Base-by-base conservation (phyloP, 2,329 filamentous ascomycete species). In the Diaporthe eres region DNA sequence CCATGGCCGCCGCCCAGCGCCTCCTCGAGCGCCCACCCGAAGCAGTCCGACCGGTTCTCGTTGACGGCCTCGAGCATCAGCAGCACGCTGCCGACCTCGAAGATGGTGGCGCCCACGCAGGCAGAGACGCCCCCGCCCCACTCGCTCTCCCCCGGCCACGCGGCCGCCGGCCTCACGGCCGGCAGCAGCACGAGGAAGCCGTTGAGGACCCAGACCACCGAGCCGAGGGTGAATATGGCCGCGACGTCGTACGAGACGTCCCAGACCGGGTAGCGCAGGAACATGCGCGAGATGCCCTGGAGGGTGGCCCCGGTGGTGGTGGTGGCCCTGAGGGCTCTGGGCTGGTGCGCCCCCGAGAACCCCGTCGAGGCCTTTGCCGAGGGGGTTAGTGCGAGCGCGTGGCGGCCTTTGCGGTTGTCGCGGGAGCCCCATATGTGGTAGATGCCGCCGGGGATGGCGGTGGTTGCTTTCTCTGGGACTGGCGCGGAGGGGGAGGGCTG, bases 31-130 rank as follows among this genome's bases (percentile, higher is more conserved):
- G 92, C 92, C 92, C 92, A 94, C 4, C 92, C 92, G 80, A 94
- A 94, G 81, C 92, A 94, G 17, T 89, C 90, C 0, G 88, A 84
- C 17, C 88, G 85, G 79, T 93, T 91, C 79, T 92, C 90, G 80
- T 94, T 94, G n/a, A 93, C 86, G 4, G 92, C 92, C 81, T 94
- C 92, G 2, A 93, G 84, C 82, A 94, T 86, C 37, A 94, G 85
- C 2, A 94, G 82, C 1, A 94, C 80, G 49, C 90, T 91, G 0
- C 92, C 92, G 5, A 92, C 72, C 78, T 92, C 91, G 80, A 94
- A 94, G 9, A 94, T 84, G 0, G 91, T 92, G 0, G 92, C 92
- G 5, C 92, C 92, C n/a, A 94, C 86, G 79, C 93, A 91, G 0
- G 90, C 91, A 0, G 89, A 91, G 31, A 93, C 86, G 1, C 92